Percentiles rank a stretch among this genome's conserved stretches.
Evolutionary conservation across 352 stramenopile species (phyloP).

Genomic region (Globisporangium mamillatum): DNA sequence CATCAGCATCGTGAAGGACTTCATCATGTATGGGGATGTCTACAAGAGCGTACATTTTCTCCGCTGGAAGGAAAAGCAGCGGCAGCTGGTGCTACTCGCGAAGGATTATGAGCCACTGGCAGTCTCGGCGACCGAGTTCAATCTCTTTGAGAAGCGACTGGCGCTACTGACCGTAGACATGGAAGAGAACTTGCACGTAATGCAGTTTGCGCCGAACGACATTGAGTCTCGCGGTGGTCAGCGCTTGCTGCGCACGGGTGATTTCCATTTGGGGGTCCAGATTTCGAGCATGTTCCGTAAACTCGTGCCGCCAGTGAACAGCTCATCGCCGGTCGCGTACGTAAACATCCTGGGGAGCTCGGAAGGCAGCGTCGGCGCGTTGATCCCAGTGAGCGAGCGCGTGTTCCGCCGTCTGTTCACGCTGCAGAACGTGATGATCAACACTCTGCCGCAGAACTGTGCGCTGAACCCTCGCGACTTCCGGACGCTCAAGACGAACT

Average conservation of each 20-base stretch:
- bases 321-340: conserved; percentile 35
- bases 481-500: conserved; percentile 71
- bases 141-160: conserved; percentile 70
- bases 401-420: conserved; percentile 86
- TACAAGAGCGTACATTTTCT: conserved; percentile 90
- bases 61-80: conserved; percentile 81
- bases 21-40: conserved; percentile 84
- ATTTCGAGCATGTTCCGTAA: conserved; percentile 81
- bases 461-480: conserved; percentile 86
- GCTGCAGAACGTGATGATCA: conserved; percentile 89
- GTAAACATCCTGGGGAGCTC: conserved; percentile 80
- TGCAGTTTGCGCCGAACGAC: conserved; percentile 84
- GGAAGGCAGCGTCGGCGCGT: conserved; percentile 69
- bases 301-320: conserved; percentile 30
- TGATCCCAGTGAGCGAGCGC: conserved; percentile 76
- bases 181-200: conserved; percentile 84
- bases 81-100: conserved; percentile 72
- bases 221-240: conserved; percentile 84
- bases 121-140: conserved; percentile 80
- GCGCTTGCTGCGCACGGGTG: conserved; percentile 69
- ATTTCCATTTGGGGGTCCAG: conserved; percentile 83
- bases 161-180: conserved; percentile 76
- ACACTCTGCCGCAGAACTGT: conserved; percentile 82
- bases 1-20: conserved; percentile 80
- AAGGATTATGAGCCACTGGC: conserved; percentile 86